Evolutionary conservation across 2,329 filamentous ascomycete species (phyloP).

Genomic region (Stagonosporopsis cucurbitacearum): DNA sequence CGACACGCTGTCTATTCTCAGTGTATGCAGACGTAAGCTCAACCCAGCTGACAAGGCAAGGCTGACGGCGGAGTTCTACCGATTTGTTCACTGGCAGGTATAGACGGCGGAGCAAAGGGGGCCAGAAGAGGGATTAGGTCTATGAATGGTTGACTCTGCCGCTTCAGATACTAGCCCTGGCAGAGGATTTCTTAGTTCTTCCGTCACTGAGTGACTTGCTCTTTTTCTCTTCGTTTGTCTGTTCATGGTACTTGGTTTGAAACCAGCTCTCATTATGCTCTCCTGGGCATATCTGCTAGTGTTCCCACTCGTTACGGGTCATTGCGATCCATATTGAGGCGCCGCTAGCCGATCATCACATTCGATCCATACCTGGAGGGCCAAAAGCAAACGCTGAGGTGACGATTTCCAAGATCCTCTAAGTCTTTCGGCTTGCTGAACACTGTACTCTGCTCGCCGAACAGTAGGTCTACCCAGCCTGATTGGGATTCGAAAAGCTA

Average conservation of each 20-base stretch:
- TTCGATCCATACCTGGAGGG: background rate
- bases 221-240: background rate
- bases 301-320: background rate
- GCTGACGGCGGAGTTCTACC: constrained; percentile 6
- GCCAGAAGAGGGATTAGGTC: constrained; percentile 5
- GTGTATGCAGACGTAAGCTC: constrained; percentile 14
- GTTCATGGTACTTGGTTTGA: background rate
- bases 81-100: constrained; percentile 3
- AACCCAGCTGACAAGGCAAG: constrained; percentile 10
- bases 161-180: background rate
- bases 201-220: background rate
- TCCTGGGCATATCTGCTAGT: background rate
- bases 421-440: background rate
- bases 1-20: background rate
- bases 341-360: constrained; percentile 1
- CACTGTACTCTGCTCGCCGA: background rate
- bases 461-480: constrained; percentile 2
- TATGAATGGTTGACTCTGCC: constrained; percentile 15
- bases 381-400: background rate
- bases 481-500: background rate
- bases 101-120: constrained; percentile 4
- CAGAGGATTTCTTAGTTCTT: background rate
- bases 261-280: background rate
- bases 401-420: background rate
- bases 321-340: background rate